Evolutionary conservation across 805 yeast species (phyloP).

Genomic region (Candida wancherniae): DNA sequence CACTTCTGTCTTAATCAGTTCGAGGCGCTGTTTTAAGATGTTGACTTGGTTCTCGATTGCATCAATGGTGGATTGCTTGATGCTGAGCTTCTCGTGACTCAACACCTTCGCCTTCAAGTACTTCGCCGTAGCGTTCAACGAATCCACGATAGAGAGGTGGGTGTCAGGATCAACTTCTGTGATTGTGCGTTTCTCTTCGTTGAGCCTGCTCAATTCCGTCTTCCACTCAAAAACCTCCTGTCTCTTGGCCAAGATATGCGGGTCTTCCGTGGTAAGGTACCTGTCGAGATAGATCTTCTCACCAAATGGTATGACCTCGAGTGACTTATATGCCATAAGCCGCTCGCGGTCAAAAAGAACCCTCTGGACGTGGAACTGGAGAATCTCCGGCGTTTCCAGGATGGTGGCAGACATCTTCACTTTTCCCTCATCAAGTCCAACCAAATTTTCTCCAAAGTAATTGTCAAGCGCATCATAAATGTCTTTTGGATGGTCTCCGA

Average conservation of each 20-base stretch:
- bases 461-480: conserved; percentile 88
- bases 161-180: conserved; percentile 36
- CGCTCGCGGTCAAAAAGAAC: conserved; percentile 80
- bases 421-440: conserved; percentile 64
- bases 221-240: conserved; percentile 63
- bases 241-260: conserved; percentile 47
- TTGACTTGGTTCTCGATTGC: conserved; percentile 45
- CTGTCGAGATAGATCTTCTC: conserved; percentile 82
- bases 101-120: conserved; percentile 45
- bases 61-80: conserved; percentile 45
- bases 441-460: conserved; percentile 69
- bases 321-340: conserved; percentile 73
- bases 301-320: conserved; percentile 76
- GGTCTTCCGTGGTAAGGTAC: conserved; percentile 67
- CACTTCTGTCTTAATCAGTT: conserved; percentile 38
- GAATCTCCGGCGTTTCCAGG: conserved; percentile 66
- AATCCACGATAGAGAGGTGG: conserved; percentile 32
- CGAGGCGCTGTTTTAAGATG: conserved; percentile 43
- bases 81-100: conserved; percentile 28
- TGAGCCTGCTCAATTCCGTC: conserved; percentile 42
- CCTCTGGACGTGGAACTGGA: conserved; percentile 91
- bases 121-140: conserved; percentile 50
- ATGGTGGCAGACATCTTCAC: conserved; percentile 73
- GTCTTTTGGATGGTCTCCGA: conserved; percentile 83
- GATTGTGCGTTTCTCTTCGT: conserved; percentile 39